A percentile compares a stretch with the other conserved stretches of the same genome.
phyloP scores from a whole-genome alignment of 495 filamentous ascomycete species.

The Penicillium simplicissimum region DNA sequence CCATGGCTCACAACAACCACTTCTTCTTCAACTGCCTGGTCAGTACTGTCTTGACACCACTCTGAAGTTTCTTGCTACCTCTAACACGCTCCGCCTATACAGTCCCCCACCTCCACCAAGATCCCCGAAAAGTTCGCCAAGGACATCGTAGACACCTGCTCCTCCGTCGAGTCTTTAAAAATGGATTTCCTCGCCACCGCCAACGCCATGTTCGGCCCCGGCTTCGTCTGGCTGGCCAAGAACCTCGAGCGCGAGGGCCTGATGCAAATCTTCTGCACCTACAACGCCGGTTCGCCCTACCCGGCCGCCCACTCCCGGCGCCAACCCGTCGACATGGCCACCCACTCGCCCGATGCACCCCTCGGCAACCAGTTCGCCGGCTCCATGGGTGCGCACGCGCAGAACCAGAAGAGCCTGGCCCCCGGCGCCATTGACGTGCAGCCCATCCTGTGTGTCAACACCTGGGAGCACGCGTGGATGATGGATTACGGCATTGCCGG shows the following conservation, averaged over 20 bases:
- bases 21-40: slow-evolving; percentile 83
- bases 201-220: slow-evolving; percentile 90
- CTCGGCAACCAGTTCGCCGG: slow-evolving; percentile 50
- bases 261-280: slow-evolving; percentile 81
- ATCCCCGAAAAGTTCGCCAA: slow-evolving; percentile 50
- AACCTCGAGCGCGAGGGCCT: slow-evolving; percentile 48
- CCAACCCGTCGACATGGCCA: slow-evolving; percentile 82
- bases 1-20: slow-evolving; percentile 95
- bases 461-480: slow-evolving; percentile 95
- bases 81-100: neutral
- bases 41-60: slow-evolving; percentile 16
- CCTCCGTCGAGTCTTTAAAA: slow-evolving; percentile 77
- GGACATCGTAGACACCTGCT: slow-evolving; percentile 65
- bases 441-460: slow-evolving; percentile 87
- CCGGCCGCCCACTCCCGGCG: slow-evolving; percentile 78
- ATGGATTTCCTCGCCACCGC: slow-evolving; percentile 79
- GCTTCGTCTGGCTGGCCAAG: slow-evolving; percentile 92
- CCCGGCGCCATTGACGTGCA: slow-evolving; percentile 70
- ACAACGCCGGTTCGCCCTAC: slow-evolving; percentile 88
- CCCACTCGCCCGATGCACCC: slow-evolving; percentile 43
- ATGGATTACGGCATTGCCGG: slow-evolving; percentile 78
- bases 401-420: slow-evolving; percentile 49
- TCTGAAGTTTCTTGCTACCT: neutral
- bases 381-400: slow-evolving; percentile 49
- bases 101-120: slow-evolving; percentile 50